Base-by-base conservation (phyloP, 148 eudicot species). In the Rhododendron ferrugineum region DNA sequence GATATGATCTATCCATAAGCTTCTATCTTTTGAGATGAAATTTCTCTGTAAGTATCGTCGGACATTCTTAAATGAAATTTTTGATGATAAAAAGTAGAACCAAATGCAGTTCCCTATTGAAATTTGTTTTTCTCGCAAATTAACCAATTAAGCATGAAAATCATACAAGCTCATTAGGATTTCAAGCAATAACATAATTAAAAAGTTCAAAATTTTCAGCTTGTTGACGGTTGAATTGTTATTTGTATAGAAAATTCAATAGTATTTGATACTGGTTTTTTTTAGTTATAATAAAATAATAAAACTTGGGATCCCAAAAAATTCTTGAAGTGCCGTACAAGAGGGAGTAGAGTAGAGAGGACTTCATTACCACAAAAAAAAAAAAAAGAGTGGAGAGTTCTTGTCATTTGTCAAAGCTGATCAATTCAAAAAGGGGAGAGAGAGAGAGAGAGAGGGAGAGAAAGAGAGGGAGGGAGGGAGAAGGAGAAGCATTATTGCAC, bases 401-500 rank as follows among this genome's bases (percentile, higher is more conserved):
- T n/a, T n/a, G n/a, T n/a, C n/a, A 34, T 3, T 34, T 78, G 82
- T 62, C 30, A n/a, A n/a, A 60, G 66, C 26, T 22, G 64, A 20
- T 58, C 64, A 20, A 20, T 6, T n/a, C 3, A 62, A 4, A 7
- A 11, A 10, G 7, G 70, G 3, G 62, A 56, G 62, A 56, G 10
- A 58, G 42, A 5, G 42, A 44, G 47, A 44, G 47, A 44, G 11
- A 44, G 9, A 44, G 11, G 1, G 0, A 5, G 30, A 10, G 46
- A 47, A 46, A 82, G 1, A 10, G 30, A 9, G n/a, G n/a, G n/a
- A n/a, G n/a, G n/a, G 46, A 42, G 44, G 4, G 6, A 6, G 46
- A 47, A 46, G 74, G 0, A 5, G 30, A 10, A 40, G 81, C 87
- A 86, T 82, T 86, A 81, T 73, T 82, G 87, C 87, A 86, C 87